Evolutionary conservation across 176 grass and related monocot species (phyloP).

Genomic region (Ensete glaucum): DNA sequence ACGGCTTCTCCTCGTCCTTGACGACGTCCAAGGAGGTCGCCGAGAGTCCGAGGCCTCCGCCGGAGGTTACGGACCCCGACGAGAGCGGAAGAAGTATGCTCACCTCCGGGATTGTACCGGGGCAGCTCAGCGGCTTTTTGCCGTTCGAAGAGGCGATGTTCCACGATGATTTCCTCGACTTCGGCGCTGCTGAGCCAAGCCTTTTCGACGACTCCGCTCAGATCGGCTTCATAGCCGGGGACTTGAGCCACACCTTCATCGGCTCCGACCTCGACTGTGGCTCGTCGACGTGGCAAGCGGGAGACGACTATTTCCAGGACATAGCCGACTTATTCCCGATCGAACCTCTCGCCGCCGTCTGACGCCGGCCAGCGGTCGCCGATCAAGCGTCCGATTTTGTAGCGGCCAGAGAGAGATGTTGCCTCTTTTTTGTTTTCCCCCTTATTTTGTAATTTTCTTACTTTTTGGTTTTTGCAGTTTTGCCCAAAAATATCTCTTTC

Average conservation of each 20-base stretch:
- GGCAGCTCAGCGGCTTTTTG: slow-evolving; percentile 7
- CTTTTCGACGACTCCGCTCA: slow-evolving; percentile 6
- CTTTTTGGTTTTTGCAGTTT: neutral
- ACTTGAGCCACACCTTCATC: neutral
- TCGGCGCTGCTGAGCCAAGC: slow-evolving; percentile 35
- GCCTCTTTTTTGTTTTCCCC: neutral
- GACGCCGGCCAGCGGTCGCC: slow-evolving; percentile 14
- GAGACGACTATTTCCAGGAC: slow-evolving; percentile 70
- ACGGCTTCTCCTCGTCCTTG: slow-evolving; percentile 26
- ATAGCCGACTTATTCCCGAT: slow-evolving; percentile 85
- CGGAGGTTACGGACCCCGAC: neutral
- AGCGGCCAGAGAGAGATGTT: too few species aligned
- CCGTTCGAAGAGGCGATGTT: slow-evolving; percentile 20
- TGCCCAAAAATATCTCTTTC: neutral
- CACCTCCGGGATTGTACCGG: neutral
- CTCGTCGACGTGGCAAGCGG: slow-evolving; percentile 21
- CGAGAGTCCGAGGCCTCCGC: neutral
- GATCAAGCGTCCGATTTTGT: slow-evolving; percentile 43
- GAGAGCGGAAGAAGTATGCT: slow-evolving; percentile 10
- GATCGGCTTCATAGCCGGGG: slow-evolving; percentile 28
- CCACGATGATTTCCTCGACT: slow-evolving; percentile 55
- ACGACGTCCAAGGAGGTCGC: neutral
- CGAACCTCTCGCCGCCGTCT: slow-evolving; percentile 46
- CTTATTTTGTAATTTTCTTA: neutral
- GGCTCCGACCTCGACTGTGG: slow-evolving; percentile 13